Conservation (phyloP, 148 eudicot genomes). For the Vaccinium corymbosum region DNA sequence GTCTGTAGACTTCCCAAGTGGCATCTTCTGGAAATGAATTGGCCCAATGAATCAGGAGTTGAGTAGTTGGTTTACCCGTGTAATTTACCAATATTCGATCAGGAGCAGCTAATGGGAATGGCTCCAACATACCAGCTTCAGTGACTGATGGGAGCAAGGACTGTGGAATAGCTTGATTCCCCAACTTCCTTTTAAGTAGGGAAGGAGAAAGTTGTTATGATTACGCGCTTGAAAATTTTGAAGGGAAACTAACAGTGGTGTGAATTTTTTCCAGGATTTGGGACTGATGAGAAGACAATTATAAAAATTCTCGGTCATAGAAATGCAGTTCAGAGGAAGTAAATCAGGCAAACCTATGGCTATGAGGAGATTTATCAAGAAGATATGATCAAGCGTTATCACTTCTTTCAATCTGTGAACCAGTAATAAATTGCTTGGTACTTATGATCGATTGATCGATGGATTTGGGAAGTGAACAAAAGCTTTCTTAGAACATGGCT, state of each 20-base stretch:
- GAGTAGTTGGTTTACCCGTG: too few species aligned
- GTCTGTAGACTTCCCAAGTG: too few species aligned
- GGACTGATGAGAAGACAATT: slow-evolving; percentile 68
- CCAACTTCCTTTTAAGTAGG: too few species aligned
- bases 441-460: neutral
- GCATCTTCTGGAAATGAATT: too few species aligned
- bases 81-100: too few species aligned
- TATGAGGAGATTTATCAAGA: slow-evolving; percentile 53
- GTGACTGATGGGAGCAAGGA: too few species aligned
- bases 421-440: neutral
- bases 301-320: slow-evolving; percentile 57
- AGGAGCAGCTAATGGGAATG: too few species aligned
- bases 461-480: too few species aligned
- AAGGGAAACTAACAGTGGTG: neutral
- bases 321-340: slow-evolving; percentile 51
- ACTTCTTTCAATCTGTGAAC: neutral
- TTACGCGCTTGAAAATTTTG: neutral
- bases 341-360: slow-evolving; percentile 57
- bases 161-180: too few species aligned
- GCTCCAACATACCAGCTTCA: too few species aligned
- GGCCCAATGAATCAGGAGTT: too few species aligned
- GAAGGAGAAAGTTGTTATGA: neutral
- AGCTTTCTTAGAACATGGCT: too few species aligned
- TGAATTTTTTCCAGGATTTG: slow-evolving; percentile 43
- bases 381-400: slow-evolving; percentile 41